Evolutionary conservation across 2,329 filamentous ascomycete species (phyloP), one percentile per base, ranked within the genome.

Genomic region (Talaromyces sp.): DNA sequence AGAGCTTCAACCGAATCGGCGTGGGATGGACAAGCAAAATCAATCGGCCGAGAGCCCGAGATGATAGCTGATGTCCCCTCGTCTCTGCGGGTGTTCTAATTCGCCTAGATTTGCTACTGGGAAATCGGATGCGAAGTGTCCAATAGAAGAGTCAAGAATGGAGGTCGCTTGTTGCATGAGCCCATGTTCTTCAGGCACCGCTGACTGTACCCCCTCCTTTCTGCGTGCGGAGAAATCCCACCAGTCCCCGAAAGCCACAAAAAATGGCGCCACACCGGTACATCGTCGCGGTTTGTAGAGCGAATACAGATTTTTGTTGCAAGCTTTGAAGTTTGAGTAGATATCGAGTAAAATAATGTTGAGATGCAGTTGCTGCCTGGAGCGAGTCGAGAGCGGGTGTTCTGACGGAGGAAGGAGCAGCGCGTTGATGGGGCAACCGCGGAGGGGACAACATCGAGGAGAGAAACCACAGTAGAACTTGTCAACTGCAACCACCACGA

Each of bases 391-490:
- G 42, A 16, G 18, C 18, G 16, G 40, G 18, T 44, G 40, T 42
- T 42, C 54, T 34, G 55, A 44, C 60, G 57, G 30, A 33, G 50
- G 60, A 51, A 51, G 27, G 23, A 51, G 16, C 28, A 51, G 16
- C 28, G 44, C 33, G 63, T 64, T 64, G 61, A 64, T 40, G 57
- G 63, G 63, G 63, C 63, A 64, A 64, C 63, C 57, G 27, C 53
- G 34, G 52, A 56, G 56, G 53, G 57, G 18, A 61, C 16, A 12
- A 30, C 28, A 61, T 30, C 14, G 44, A 40, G 12, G 9, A 51
- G 5, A 9, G 42, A 27, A 6, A 47, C 44, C 5, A 18, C 44
- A 5, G 44, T 2, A 47, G 44, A 47, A 18, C 44, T 51, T 28
- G 18, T 51, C 12, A 53, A n/a, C 6, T 8, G 12, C 50, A 16